Evolutionary conservation across 768 basidiomycete species (phyloP).

Genomic region (Rhodosporidiobolus odoratus): DNA sequence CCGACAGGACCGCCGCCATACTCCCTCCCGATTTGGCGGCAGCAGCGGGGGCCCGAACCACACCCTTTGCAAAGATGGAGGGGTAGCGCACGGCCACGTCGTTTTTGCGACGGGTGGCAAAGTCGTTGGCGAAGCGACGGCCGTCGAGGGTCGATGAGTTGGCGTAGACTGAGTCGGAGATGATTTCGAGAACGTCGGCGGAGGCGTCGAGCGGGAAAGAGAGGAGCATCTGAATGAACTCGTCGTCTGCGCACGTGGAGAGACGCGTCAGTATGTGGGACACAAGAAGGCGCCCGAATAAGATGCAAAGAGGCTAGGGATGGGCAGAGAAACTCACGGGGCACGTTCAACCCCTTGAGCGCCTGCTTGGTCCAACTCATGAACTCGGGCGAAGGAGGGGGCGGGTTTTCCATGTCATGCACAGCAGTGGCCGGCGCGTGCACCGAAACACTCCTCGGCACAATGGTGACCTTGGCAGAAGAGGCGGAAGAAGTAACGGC

Average conservation of each 20-base stretch:
- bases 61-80: slow-evolving; percentile 23
- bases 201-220: slow-evolving; percentile 89
- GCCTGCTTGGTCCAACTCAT: slow-evolving; percentile 83
- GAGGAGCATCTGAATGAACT: slow-evolving; percentile 90
- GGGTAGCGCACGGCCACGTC: slow-evolving; percentile 57
- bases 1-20: slow-evolving; percentile 65
- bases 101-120: slow-evolving; percentile 74
- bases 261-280: background rate
- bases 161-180: slow-evolving; percentile 88
- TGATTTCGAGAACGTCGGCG: slow-evolving; percentile 71
- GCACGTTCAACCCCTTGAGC: slow-evolving; percentile 63
- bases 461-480: slow-evolving; percentile 41
- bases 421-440: slow-evolving; percentile 40
- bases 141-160: slow-evolving; percentile 94
- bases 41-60: slow-evolving; percentile 5
- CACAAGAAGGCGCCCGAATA: background rate
- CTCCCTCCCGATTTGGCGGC: slow-evolving; percentile 31
- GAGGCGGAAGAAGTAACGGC: background rate
- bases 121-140: slow-evolving; percentile 87
- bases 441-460: slow-evolving; percentile 41
- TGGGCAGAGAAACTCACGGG: slow-evolving; percentile 52
- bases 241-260: slow-evolving; percentile 64
- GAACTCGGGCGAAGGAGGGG: slow-evolving; percentile 79
- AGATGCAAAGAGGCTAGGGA: background rate
- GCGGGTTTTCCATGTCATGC: slow-evolving; percentile 60